phyloP scores from a whole-genome alignment of 805 yeast genomes.

The Wickerhamiella parazyma region DNA sequence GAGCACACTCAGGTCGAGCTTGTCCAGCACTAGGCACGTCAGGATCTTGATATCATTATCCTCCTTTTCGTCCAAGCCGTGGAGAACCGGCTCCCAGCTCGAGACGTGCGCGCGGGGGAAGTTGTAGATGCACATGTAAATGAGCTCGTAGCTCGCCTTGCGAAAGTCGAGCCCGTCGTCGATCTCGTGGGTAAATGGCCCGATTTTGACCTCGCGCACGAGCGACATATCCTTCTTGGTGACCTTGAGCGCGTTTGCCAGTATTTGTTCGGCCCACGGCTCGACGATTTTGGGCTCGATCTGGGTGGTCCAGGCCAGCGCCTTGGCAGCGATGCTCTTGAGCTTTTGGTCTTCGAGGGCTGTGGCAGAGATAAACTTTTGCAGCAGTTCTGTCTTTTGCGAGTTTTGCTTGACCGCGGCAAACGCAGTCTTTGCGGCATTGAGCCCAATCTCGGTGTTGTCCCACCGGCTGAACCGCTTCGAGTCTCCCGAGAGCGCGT shows the following conservation, averaged over 20 bases:
- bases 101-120: slow-evolving; percentile 22
- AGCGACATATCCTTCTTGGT: slow-evolving; percentile 3
- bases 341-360: neutral
- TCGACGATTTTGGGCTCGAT: slow-evolving; percentile 1
- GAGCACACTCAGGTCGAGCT: slow-evolving; percentile 23
- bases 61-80: slow-evolving; percentile 39
- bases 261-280: neutral
- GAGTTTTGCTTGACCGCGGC: neutral
- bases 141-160: slow-evolving; percentile 55
- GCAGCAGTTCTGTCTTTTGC: neutral
- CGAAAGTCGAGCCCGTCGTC: slow-evolving; percentile 68
- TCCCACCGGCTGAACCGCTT: slow-evolving; percentile 3
- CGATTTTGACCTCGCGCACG: slow-evolving; percentile 45
- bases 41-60: slow-evolving; percentile 46
- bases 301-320: slow-evolving; percentile 9
- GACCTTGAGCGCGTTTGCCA: neutral
- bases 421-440: slow-evolving; percentile 4
- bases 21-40: slow-evolving; percentile 34
- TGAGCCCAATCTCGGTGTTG: slow-evolving; percentile 3
- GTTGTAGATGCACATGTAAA: slow-evolving; percentile 38
- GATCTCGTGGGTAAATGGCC: slow-evolving; percentile 71
- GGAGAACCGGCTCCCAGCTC: slow-evolving; percentile 32
- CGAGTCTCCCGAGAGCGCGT: neutral
- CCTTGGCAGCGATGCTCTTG: neutral
- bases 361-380: neutral